A percentile compares a stretch with the other conserved stretches of the same genome.
Conservation (phyloP, 2,329 filamentous ascomycete genomes). For the Aspergillus neotritici region DNA sequence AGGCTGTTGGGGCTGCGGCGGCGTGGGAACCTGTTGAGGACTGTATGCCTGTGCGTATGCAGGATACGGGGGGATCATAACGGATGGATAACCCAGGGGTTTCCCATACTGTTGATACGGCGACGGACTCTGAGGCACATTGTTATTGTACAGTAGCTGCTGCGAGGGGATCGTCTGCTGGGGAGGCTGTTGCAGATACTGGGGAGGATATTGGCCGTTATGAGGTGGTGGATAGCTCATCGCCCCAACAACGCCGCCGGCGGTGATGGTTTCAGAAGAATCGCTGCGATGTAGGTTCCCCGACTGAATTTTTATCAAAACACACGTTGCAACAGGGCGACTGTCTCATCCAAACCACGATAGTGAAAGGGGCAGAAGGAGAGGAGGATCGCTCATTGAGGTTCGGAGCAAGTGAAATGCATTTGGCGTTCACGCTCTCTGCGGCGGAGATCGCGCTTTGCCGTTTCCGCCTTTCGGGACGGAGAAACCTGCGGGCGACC, state of each 20-base stretch:
- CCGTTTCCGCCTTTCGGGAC: slow-evolving; percentile 23
- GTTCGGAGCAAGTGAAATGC: background rate
- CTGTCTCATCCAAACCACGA: background rate
- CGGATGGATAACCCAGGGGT: slow-evolving; percentile 29
- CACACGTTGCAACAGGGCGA: too few species aligned
- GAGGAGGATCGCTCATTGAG: background rate
- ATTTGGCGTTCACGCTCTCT: slow-evolving; percentile 3
- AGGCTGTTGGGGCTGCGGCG: slow-evolving; percentile 23
- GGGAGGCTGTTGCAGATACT: slow-evolving; percentile 27
- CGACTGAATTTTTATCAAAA: slow-evolving; percentile 1
- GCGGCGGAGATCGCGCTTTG: slow-evolving; percentile 10
- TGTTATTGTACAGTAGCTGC: slow-evolving; percentile 31
- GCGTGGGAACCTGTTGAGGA: slow-evolving; percentile 27
- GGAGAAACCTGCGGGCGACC: slow-evolving; percentile 26
- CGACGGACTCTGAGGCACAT: slow-evolving; percentile 24
- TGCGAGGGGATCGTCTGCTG: slow-evolving; percentile 29
- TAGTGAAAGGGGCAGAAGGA: background rate
- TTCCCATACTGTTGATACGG: slow-evolving; percentile 34
- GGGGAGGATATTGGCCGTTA: slow-evolving; percentile 36
- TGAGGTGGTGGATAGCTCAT: slow-evolving; percentile 41
- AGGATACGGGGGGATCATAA: slow-evolving; percentile 29
- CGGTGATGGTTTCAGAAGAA: slow-evolving; percentile 18
- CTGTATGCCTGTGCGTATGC: slow-evolving; percentile 28
- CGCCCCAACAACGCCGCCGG: slow-evolving; percentile 22
- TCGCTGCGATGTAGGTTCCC: slow-evolving; percentile 14